Percentiles rank a stretch among this genome's conserved stretches.
Evolutionary conservation across 2,329 filamentous ascomycete species (phyloP).

Genomic region (Monascus ruber): DNA sequence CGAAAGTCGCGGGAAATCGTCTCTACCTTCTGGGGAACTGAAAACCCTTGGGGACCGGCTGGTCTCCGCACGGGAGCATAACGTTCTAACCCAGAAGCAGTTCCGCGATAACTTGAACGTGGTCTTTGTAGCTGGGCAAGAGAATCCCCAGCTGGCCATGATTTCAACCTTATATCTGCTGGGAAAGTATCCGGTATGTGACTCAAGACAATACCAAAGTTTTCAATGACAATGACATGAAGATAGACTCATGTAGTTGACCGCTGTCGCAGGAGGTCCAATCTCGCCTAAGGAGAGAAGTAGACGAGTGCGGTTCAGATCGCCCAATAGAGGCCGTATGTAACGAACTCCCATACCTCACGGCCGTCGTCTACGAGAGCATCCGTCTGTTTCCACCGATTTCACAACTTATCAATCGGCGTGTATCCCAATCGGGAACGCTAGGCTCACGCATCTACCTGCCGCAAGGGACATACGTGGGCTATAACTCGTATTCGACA

Average conservation of each 20-base stretch:
- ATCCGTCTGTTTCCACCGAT: conserved; percentile 37
- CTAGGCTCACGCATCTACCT: conserved; percentile 15
- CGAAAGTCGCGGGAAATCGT: conserved; percentile 1
- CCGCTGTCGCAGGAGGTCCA: not conserved
- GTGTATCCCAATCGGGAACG: conserved; percentile 15
- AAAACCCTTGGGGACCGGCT: not conserved
- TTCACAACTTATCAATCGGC: conserved; percentile 36
- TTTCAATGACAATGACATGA: not conserved
- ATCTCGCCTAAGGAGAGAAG: not conserved
- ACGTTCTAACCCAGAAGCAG: conserved; percentile 19
- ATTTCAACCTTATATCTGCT: conserved; percentile 21
- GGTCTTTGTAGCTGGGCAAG: conserved; percentile 27
- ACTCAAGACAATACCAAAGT: not conserved
- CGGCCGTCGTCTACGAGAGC: conserved; percentile 31
- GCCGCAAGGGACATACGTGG: conserved; percentile 22
- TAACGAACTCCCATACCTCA: conserved; percentile 28
- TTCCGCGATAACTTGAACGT: conserved; percentile 27
- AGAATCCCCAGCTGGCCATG: conserved; percentile 26
- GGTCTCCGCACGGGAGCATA: conserved; percentile 2
- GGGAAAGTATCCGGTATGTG: conserved; percentile 13
- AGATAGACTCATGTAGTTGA: too few relatives aligned
- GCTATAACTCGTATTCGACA: conserved; percentile 25
- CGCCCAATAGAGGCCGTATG: conserved; percentile 11
- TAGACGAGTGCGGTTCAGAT: not conserved
- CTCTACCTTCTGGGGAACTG: too few relatives aligned